Percentiles rank a stretch among this genome's conserved stretches.
Evolutionary conservation across 257 asterid species (phyloP).

Genomic region (Solanum dulcamara): DNA sequence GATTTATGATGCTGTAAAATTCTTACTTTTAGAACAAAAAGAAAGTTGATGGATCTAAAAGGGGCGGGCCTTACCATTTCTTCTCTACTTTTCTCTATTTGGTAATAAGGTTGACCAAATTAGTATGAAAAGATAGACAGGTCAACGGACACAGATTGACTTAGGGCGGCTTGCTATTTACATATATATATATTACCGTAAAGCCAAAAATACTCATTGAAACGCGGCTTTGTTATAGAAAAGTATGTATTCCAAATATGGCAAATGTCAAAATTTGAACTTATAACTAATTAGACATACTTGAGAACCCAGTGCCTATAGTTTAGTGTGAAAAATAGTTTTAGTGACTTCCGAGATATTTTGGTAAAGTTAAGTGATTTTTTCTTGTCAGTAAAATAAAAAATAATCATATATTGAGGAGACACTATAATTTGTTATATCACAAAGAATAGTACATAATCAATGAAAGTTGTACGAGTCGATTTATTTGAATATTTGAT

Average conservation of each 20-base stretch:
- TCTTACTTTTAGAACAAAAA: not conserved
- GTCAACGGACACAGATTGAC: not conserved
- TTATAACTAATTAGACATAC: not conserved
- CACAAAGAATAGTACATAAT: not conserved
- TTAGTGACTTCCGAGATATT: not conserved
- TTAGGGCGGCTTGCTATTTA: not conserved
- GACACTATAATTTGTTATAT: not conserved
- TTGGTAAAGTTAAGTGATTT: not conserved
- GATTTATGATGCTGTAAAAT: not conserved
- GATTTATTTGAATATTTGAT: not conserved
- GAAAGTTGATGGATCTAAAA: not conserved
- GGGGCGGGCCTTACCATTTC: not conserved
- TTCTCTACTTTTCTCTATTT: not conserved
- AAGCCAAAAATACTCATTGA: not conserved
- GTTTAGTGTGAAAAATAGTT: too few species aligned
- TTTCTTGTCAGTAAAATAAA: not conserved
- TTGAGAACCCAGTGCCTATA: not conserved
- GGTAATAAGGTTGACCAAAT: not conserved
- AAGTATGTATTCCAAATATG: not conserved
- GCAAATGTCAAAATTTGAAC: not conserved
- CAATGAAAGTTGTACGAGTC: not conserved
- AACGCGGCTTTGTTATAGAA: not conserved
- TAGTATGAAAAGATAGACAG: not conserved
- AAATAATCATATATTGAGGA: not conserved
- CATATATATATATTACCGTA: not conserved